Evolutionary conservation across 371 early-diverging fungal genomes (phyloP).

Genomic region (Rhizopus stolonifer): DNA sequence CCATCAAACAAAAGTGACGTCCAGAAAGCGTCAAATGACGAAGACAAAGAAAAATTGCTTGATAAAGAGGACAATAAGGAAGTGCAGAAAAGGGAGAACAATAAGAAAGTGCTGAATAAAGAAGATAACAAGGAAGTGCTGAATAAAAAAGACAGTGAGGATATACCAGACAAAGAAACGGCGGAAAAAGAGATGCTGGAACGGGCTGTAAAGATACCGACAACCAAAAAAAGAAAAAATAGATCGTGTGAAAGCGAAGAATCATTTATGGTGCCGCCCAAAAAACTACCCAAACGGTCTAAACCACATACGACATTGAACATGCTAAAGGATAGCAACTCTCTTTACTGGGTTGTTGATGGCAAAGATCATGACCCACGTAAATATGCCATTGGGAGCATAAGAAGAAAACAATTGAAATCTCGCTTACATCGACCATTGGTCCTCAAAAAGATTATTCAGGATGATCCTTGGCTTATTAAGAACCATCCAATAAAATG

Average conservation of each 20-base stretch:
- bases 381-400: not conserved
- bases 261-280: not conserved
- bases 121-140: no score
- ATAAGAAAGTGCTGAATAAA: no score
- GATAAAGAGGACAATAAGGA: no score
- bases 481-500: not conserved
- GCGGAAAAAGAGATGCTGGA: not conserved
- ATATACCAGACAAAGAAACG: not conserved
- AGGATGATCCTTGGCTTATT: conserved; percentile 4
- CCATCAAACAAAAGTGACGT: no score
- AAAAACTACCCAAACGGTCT: not conserved
- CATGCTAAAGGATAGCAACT: not conserved
- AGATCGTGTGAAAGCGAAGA: not conserved
- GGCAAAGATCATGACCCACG: not conserved
- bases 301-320: not conserved
- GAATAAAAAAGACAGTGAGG: no score
- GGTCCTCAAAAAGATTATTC: conserved; percentile 2
- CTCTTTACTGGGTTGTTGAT: conserved; percentile 11
- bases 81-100: no score
- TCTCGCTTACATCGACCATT: conserved; percentile 5
- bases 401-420: conserved; percentile 1
- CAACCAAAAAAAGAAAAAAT: not conserved
- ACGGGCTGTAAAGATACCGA: not conserved
- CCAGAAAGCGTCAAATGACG: no score
- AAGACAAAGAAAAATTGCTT: no score